phyloP scores from a whole-genome alignment of 805 yeast genomes.

The Pichia manshurica region DNA sequence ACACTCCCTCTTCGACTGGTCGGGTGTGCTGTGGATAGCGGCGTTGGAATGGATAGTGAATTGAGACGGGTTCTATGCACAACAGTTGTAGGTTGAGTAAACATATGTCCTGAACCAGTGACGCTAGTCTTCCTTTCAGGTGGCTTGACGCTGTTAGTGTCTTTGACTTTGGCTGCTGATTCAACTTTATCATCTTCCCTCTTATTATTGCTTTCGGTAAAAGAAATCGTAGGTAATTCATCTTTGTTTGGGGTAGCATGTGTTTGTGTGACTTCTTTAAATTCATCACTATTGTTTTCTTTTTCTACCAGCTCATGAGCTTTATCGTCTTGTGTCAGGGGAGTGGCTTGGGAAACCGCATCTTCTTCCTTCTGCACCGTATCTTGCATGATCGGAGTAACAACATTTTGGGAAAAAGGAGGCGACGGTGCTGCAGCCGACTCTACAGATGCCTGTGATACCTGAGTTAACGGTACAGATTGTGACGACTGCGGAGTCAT shows the following conservation, averaged over 20 bases:
- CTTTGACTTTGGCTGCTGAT: neutral
- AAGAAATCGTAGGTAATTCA: neutral
- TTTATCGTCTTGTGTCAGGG: too few species aligned
- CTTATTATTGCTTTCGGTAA: too few species aligned
- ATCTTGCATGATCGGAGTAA: too few species aligned
- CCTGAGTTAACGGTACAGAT: neutral
- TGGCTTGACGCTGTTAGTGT: neutral
- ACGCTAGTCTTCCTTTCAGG: neutral
- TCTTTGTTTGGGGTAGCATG: neutral
- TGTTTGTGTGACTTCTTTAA: too few species aligned
- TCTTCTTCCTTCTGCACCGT: too few species aligned
- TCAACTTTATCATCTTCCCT: neutral
- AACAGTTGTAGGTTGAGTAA: neutral
- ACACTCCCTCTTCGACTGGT: conserved; percentile 1
- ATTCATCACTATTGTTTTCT: too few species aligned
- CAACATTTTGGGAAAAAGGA: conserved; percentile 3
- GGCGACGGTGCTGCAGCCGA: conserved; percentile 1
- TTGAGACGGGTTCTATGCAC: conserved; percentile 8
- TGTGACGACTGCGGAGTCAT: conserved; percentile 9
- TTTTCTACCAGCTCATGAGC: too few species aligned
- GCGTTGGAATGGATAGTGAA: conserved; percentile 15
- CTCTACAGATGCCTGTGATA: neutral
- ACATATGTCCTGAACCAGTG: neutral
- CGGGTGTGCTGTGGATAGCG: conserved; percentile 1
- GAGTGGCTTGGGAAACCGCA: too few species aligned